Evolutionary conservation across 768 basidiomycete species (phyloP).

Genomic region (Cubamyces sp.): DNA sequence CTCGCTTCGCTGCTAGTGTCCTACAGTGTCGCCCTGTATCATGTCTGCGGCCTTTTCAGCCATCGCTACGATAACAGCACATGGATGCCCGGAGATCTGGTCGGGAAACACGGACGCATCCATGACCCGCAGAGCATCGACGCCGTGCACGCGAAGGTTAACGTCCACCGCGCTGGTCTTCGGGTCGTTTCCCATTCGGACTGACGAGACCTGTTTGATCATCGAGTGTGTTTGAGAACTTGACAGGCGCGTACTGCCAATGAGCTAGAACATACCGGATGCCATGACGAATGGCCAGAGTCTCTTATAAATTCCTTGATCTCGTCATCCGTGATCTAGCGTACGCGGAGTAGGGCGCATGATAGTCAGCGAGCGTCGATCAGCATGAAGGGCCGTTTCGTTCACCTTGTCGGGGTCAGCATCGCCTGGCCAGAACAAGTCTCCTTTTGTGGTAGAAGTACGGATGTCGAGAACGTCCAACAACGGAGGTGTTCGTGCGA

Average conservation of each 20-base stretch:
- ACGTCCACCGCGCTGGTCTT: slow-evolving; percentile 46
- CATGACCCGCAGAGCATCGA: no score
- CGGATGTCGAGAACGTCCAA: slow-evolving; percentile 9
- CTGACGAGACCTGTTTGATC: slow-evolving; percentile 34
- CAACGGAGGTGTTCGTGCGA: slow-evolving; percentile 21
- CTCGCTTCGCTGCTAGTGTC: no score
- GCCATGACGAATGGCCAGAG: slow-evolving; percentile 14
- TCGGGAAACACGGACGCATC: no score
- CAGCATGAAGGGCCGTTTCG: no score
- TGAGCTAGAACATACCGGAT: slow-evolving; percentile 26
- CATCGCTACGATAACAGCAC: background rate
- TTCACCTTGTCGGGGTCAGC: slow-evolving; percentile 21
- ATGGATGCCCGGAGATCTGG: no score
- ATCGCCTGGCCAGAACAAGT: slow-evolving; percentile 24
- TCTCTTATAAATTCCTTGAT: slow-evolving; percentile 12
- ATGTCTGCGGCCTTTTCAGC: background rate
- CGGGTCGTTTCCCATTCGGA: slow-evolving; percentile 38
- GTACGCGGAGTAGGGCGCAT: no score
- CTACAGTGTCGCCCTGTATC: no score
- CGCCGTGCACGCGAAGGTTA: no score
- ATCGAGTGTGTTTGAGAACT: background rate
- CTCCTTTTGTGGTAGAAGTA: background rate
- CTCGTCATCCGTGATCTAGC: slow-evolving; percentile 17
- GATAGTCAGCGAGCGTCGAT: background rate
- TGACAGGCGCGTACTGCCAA: no score